A percentile compares a stretch with the other conserved stretches of the same genome.
These are phyloP conservation scores for Camellia japonica DNA, from an alignment of 148 eudicot species.

Conservation along the genomic window DNA sequence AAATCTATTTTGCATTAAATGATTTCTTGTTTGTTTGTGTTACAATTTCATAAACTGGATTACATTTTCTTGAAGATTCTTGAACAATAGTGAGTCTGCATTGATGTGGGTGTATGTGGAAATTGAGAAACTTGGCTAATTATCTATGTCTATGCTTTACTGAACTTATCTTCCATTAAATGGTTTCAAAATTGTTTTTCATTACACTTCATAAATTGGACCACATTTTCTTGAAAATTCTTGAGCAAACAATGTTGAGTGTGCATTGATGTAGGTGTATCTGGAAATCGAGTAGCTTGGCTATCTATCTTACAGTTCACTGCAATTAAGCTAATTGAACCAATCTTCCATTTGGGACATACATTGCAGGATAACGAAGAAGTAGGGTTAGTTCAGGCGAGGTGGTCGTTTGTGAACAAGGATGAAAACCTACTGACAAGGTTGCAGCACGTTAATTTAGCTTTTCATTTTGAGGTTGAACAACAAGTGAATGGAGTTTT, in stretches of 20 bases:
- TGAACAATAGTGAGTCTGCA: no score
- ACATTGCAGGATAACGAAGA: conserved; percentile 79
- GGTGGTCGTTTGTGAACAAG: conserved; percentile 97
- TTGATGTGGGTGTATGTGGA: no score
- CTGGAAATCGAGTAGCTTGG: not conserved
- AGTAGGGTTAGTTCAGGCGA: conserved; percentile 89
- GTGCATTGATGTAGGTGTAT: not conserved
- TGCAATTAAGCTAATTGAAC: not conserved
- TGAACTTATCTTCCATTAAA: not conserved
- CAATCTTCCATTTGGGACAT: not conserved
- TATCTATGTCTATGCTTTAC: not conserved
- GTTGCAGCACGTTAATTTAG: conserved; percentile 79
- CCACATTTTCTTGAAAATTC: no score
- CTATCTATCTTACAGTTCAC: not conserved
- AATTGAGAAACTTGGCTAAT: conserved; percentile 10
- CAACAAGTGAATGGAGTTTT: conserved; percentile 97
- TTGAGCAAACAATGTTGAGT: no score
- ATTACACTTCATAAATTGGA: not conserved
- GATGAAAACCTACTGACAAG: conserved; percentile 95
- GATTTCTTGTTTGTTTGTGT: not conserved
- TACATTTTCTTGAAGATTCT: not conserved
- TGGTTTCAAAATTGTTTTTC: not conserved
- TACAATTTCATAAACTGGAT: not conserved
- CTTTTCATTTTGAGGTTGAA: conserved; percentile 98
- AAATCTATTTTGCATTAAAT: not conserved